Conservation (phyloP, 176 grass and related monocot genomes). For the Zea mays region Zm-B73-REFERENCE-NAM-5.0 NC_050105.1:102896501-102897000, state of each 20-base stretch:
- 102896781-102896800: conserved; percentile 79
- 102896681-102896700: background rate
- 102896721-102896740: conserved; percentile 93
- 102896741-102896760: conserved; percentile 99
- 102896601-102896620: conserved; percentile 51
- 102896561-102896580: conserved; percentile 72
- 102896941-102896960: conserved; percentile 94
- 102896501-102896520: conserved; percentile 67
- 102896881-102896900: conserved; percentile 76
- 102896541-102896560: conserved; percentile 55
- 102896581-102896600: conserved; percentile 87
- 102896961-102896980: conserved; percentile 54
- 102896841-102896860: conserved; percentile 48
- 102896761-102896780: conserved; percentile 84
- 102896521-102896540: conserved; percentile 84
- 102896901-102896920: conserved; percentile 51
- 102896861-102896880: conserved; percentile 56
- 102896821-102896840: conserved; percentile 62
- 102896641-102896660: conserved; percentile 3
- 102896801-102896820: conserved; percentile 77
- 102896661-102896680: background rate
- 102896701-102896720: conserved; percentile 59
- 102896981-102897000: conserved; percentile 42
- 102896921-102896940: conserved; percentile 82
- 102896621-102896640: background rate